Percentiles rank a stretch among this genome's conserved stretches.
Evolutionary conservation across 768 basidiomycete species (phyloP).

Genomic region (Porphyrellus cyaneotinctus): DNA sequence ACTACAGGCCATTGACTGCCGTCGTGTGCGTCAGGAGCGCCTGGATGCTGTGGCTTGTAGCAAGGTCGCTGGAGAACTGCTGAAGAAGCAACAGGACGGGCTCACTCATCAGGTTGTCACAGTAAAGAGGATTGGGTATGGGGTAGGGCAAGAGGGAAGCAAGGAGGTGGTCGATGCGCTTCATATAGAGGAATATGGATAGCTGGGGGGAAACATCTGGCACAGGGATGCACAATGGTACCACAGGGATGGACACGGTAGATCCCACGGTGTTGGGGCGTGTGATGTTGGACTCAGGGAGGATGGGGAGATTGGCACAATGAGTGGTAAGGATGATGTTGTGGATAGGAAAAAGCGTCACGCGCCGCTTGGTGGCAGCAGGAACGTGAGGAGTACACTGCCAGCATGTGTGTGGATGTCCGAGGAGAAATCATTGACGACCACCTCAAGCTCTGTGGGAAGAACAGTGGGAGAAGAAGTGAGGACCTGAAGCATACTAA

Average conservation of each 20-base stretch:
- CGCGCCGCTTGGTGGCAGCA: constrained; percentile 24
- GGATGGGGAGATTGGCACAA: constrained; percentile 28
- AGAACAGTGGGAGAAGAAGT: too few species aligned
- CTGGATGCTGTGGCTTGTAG: constrained; percentile 13
- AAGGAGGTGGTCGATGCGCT: constrained; percentile 56
- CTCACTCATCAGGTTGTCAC: constrained; percentile 21
- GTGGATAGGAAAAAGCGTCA: constrained; percentile 36
- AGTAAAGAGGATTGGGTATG: constrained; percentile 22
- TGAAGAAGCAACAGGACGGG: constrained; percentile 8
- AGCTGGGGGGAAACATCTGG: constrained; percentile 43
- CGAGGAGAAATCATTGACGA: constrained; percentile 28
- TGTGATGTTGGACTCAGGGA: constrained; percentile 16
- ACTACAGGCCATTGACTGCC: constrained; percentile 46
- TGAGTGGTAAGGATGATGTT: constrained; percentile 33
- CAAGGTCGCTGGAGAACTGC: constrained; percentile 15
- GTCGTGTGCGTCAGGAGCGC: constrained; percentile 35
- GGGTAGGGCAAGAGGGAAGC: constrained; percentile 55
- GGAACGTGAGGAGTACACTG: constrained; percentile 24
- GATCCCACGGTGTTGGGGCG: constrained; percentile 17
- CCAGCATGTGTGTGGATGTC: constrained; percentile 33
- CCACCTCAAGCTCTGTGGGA: constrained; percentile 26
- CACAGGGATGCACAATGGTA: constrained; percentile 67
- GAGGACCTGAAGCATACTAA: too few species aligned
- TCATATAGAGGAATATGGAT: too few species aligned
- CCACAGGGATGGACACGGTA: constrained; percentile 48